phyloP scores from a whole-genome alignment of 495 filamentous ascomycete species.

The Penicillium coprophilum region DNA sequence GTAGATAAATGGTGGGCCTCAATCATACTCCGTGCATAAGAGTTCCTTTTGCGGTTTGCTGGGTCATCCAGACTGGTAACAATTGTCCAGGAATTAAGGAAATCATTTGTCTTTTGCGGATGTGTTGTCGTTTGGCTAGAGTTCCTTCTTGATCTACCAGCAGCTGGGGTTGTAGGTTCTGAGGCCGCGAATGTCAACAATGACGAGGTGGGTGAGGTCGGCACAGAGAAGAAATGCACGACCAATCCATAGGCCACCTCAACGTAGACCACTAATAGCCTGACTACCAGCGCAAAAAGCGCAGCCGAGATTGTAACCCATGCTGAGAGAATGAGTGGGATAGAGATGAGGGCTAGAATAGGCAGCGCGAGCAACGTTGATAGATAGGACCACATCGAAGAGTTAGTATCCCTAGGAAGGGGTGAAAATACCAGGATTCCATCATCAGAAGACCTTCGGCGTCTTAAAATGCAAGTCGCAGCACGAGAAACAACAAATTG shows the following conservation, averaged over 20 bases:
- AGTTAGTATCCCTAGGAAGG: neutral
- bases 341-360: conserved; percentile 60
- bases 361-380: conserved; percentile 59
- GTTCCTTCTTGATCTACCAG: conserved; percentile 30
- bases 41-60: conserved; percentile 17
- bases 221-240: conserved; percentile 55
- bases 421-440: neutral
- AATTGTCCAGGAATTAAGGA: conserved; percentile 15
- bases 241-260: conserved; percentile 63
- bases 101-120: conserved; percentile 18
- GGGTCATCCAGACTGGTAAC: conserved; percentile 15
- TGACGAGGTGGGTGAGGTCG: conserved; percentile 29
- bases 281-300: conserved; percentile 61
- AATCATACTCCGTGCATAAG: conserved; percentile 24
- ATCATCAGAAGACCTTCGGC: conserved; percentile 6
- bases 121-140: conserved; percentile 27
- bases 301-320: conserved; percentile 67
- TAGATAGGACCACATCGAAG: conserved; percentile 35
- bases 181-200: conserved; percentile 36
- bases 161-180: conserved; percentile 32
- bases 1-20: conserved; percentile 23
- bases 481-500: neutral
- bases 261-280: conserved; percentile 65
- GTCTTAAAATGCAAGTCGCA: neutral
- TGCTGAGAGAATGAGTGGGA: conserved; percentile 69